Base-by-base conservation (phyloP, 345 rosid genomes). In the Gossypium anomalum region DNA sequence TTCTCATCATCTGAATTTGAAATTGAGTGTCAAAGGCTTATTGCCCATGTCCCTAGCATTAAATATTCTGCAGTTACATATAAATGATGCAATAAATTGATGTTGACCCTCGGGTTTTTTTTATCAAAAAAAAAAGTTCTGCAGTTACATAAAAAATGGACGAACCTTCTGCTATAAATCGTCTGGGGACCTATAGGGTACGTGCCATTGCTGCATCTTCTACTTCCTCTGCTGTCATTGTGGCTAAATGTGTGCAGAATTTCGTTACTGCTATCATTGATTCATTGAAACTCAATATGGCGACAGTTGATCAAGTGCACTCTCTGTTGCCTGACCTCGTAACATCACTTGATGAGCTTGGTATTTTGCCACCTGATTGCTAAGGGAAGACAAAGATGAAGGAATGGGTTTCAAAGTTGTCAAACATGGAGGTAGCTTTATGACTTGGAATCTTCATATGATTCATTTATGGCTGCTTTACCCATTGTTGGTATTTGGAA, bases 361-460 rank as follows among this genome's bases (percentile, higher is more conserved):
- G 87, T 29, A 91, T 92, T 58, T 77, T 92, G 87, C 95, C 95
- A 0, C 83, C 94, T 0, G 98, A 95, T 70, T 93, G 90, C 9
- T 93, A 93, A 78, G 98, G 99, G 76, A 95, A 90, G 89, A 81
- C 81, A 7, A 93, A 88, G 87, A 90, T 91, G 98, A 95, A 80
- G 81, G 98, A 95, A 17, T 93, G 97, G 99, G 82, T 95, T 72
- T 75, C 76, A 16, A 91, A 93, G 88, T 76, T 95, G 78, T 83
- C 93, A 0, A 93, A 91, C 89, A 91, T 92, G 98, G 97, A 96
- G 61, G 97, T 93, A 95, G 61, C 97, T 93, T 49, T 97, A 88
- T 48, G 97, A 93, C 62, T 88, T 95, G 23, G 97, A 95, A 82
- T 91, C 98, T 1, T 90, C 98, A 0, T 93, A 93, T 79, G 93